Evolutionary conservation across 768 basidiomycete species (phyloP).

Genomic region (Coprinopsis marcescibilis): DNA sequence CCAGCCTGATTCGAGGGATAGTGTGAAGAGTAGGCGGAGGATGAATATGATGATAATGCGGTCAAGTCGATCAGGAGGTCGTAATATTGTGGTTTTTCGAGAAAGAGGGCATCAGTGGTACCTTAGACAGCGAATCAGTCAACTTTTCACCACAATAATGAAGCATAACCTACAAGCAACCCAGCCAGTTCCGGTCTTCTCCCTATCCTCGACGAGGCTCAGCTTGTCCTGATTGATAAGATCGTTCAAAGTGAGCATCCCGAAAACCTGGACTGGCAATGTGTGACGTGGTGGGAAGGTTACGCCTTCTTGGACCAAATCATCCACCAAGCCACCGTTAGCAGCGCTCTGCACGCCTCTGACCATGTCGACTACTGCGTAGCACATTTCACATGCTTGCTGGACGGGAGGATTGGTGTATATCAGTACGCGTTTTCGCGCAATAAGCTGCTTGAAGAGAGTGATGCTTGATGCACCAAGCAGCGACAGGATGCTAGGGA

Average conservation of each 20-base stretch:
- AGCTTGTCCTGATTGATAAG: conserved; percentile 29
- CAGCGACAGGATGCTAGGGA: conserved; percentile 70
- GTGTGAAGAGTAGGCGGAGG: neutral
- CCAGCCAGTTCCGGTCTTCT: conserved; percentile 64
- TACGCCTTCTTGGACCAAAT: conserved; percentile 3
- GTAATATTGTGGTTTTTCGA: conserved; percentile 75
- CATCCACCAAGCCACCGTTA: conserved; percentile 15
- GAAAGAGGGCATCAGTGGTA: conserved; percentile 80
- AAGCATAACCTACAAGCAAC: conserved; percentile 56
- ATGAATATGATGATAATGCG: conserved; percentile 27
- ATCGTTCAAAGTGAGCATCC: conserved; percentile 76
- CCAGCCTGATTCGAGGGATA: neutral
- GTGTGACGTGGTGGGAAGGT: conserved; percentile 26
- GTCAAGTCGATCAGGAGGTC: conserved; percentile 80
- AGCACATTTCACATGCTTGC: conserved; percentile 70
- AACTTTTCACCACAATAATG: conserved; percentile 2
- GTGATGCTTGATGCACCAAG: conserved; percentile 76
- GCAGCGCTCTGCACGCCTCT: conserved; percentile 37
- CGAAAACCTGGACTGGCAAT: conserved; percentile 62
- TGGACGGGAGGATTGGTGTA: conserved; percentile 79
- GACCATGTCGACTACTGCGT: conserved; percentile 54
- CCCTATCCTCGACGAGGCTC: conserved; percentile 46
- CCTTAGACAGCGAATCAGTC: conserved; percentile 26
- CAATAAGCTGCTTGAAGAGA: conserved; percentile 73
- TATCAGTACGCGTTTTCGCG: conserved; percentile 69